These are phyloP conservation scores for Lycium barbarum DNA, from an alignment of 257 asterid species.

Conservation along the genomic window DNA sequence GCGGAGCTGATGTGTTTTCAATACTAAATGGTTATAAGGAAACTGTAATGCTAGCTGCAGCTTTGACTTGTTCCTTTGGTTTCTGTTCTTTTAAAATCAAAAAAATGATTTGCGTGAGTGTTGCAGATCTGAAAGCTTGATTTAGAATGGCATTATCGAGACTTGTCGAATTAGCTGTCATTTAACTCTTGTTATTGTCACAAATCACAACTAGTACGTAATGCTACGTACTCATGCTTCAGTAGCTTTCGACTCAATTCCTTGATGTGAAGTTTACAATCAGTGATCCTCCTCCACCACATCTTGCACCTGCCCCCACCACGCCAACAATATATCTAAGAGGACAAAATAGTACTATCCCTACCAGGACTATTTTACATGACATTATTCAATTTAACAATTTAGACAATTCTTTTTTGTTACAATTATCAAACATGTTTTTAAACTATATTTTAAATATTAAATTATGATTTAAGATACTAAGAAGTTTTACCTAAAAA, in stretches of 20 bases:
- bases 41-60: neutral
- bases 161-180: slow-evolving; percentile 15
- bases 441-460: too few relatives aligned
- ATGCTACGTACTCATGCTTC: neutral
- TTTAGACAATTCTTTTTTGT: neutral
- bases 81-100: neutral
- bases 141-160: neutral
- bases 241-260: slow-evolving; percentile 21
- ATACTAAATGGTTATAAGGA: neutral
- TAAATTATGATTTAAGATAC: neutral
- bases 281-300: slow-evolving; percentile 21
- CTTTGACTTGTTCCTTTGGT: neutral
- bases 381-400: neutral
- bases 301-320: neutral
- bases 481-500: neutral
- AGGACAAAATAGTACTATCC: too few relatives aligned
- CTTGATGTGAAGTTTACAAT: slow-evolving; percentile 7
- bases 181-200: neutral
- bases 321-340: neutral
- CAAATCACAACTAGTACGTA: neutral
- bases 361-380: neutral
- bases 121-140: slow-evolving; percentile 12
- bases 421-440: too few relatives aligned
- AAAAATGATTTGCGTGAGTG: neutral
- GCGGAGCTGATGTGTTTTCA: neutral